phyloP scores from a whole-genome alignment of 768 basidiomycete species.

The Suillus subluteus region DNA sequence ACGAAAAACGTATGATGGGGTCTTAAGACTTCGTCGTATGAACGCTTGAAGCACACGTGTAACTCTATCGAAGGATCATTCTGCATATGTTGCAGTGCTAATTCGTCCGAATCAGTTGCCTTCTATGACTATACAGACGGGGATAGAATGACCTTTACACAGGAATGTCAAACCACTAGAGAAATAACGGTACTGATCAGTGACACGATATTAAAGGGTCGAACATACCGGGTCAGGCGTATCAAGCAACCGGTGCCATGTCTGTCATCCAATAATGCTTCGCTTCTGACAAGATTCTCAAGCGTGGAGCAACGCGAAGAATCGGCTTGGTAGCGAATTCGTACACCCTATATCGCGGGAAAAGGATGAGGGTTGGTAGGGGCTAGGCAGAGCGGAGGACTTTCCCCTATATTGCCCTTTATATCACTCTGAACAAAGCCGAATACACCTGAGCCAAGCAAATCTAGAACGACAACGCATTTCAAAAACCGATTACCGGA shows the following conservation, averaged over 20 bases:
- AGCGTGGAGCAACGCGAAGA: constrained; percentile 53
- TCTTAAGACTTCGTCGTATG: constrained; percentile 69
- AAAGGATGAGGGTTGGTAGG: constrained; percentile 12
- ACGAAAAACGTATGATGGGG: constrained; percentile 72
- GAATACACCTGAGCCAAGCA: constrained; percentile 71
- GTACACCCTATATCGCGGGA: constrained; percentile 58
- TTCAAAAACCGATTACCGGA: constrained; percentile 12
- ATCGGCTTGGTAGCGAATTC: constrained; percentile 50
- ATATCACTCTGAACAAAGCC: constrained; percentile 76
- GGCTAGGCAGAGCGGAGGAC: constrained; percentile 27
- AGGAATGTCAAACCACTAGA: constrained; percentile 69
- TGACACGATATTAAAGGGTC: constrained; percentile 17
- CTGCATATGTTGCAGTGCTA: constrained; percentile 67
- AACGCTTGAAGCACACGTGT: constrained; percentile 68
- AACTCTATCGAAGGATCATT: constrained; percentile 54
- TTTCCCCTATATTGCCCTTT: constrained; percentile 63
- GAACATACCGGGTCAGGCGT: constrained; percentile 63
- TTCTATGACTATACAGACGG: not conserved
- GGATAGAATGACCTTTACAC: constrained; percentile 38
- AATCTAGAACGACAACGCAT: constrained; percentile 45
- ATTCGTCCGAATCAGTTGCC: constrained; percentile 1
- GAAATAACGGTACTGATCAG: constrained; percentile 11
- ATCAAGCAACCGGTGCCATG: constrained; percentile 66
- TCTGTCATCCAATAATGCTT: constrained; percentile 44
- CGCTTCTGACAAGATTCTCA: constrained; percentile 60